Conservation (phyloP, 805 yeast genomes). For the Phaffomyces opuntiae region DNA sequence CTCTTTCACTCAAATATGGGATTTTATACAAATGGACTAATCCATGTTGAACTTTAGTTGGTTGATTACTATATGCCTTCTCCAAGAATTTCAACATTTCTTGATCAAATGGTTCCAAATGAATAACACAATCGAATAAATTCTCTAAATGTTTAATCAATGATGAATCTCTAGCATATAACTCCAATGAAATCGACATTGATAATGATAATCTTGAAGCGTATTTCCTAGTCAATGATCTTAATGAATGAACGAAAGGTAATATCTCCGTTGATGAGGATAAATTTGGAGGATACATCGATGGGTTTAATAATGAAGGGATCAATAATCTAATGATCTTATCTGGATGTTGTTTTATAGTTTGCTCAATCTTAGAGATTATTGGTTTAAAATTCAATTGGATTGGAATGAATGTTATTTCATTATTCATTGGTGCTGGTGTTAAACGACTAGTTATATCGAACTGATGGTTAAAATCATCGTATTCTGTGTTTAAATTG, state of each 20-base stretch:
- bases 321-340: constrained; percentile 58
- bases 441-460: constrained; percentile 67
- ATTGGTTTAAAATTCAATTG: constrained; percentile 23
- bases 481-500: constrained; percentile 30
- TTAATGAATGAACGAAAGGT: constrained; percentile 55
- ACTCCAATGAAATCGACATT: constrained; percentile 54
- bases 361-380: constrained; percentile 35
- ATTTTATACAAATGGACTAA: constrained; percentile 68
- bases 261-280: constrained; percentile 42
- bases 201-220: constrained; percentile 41
- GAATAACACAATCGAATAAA: constrained; percentile 60
- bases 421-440: constrained; percentile 60
- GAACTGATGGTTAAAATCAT: constrained; percentile 57
- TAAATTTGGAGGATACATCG: constrained; percentile 49
- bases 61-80: constrained; percentile 61
- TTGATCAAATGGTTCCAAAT: constrained; percentile 76
- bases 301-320: constrained; percentile 79
- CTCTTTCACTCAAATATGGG: constrained; percentile 67
- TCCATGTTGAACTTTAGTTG: constrained; percentile 79
- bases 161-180: constrained; percentile 50
- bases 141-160: constrained; percentile 48
- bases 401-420: constrained; percentile 49
- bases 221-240: constrained; percentile 43
- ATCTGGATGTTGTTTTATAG: constrained; percentile 35
- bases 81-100: constrained; percentile 61